A percentile compares a stretch with the other conserved stretches of the same genome.
Conservation (phyloP, 164 flowering plant species). For the Buxus sempervirens region DNA sequence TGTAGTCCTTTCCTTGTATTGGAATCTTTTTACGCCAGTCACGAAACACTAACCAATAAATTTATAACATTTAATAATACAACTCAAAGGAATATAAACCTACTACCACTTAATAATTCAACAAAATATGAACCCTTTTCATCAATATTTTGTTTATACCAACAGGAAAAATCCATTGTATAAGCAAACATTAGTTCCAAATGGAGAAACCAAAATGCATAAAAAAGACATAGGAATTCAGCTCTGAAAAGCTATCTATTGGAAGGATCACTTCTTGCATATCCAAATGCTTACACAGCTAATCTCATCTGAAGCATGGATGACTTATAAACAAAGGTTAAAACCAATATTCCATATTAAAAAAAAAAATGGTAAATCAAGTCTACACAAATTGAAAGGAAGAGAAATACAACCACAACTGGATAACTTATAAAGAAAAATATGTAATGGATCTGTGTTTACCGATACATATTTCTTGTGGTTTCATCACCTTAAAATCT, state of each 20-base stretch:
- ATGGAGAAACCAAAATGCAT: not conserved
- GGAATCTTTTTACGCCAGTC: constrained; percentile 86
- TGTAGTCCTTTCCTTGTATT: constrained; percentile 45
- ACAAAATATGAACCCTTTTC: too few species aligned
- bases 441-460: not conserved
- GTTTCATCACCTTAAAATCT: not conserved
- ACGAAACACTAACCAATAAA: constrained; percentile 63
- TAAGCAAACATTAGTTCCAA: not conserved
- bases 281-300: not conserved
- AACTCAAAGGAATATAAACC: too few species aligned
- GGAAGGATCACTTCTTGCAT: not conserved
- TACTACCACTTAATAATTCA: too few species aligned
- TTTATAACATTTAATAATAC: not conserved
- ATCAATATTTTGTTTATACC: too few species aligned
- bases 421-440: not conserved
- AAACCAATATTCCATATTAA: too few species aligned
- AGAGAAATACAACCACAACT: not conserved
- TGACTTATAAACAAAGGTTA: too few species aligned
- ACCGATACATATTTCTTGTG: not conserved
- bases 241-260: not conserved
- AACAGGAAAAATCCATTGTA: too few species aligned
- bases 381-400: not conserved
- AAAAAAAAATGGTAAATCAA: too few species aligned
- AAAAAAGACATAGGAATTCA: not conserved
- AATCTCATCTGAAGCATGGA: not conserved